Conservation (phyloP, 768 basidiomycete species). For the Coprinopsis cinerea region DNA sequence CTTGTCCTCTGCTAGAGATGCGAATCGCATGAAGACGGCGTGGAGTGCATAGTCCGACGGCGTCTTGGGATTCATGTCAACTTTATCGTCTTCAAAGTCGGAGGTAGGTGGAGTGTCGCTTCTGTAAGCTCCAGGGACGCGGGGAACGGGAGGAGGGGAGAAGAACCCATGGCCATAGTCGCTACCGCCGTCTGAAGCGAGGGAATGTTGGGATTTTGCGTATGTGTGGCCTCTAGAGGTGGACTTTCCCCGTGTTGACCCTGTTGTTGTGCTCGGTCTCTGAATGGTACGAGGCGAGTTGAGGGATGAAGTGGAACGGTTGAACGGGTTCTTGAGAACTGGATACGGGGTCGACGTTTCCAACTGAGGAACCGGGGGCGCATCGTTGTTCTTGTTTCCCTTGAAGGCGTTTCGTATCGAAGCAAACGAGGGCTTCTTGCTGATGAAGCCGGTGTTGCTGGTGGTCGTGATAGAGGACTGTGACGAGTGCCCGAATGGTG, state of each 20-base stretch:
- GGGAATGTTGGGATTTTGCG: slow-evolving; percentile 72
- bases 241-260: not conserved
- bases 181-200: slow-evolving; percentile 69
- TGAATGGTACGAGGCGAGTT: slow-evolving; percentile 27
- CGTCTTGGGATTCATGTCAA: slow-evolving; percentile 67
- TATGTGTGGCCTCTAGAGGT: slow-evolving; percentile 47
- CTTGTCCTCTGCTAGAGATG: slow-evolving; percentile 70
- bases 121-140: slow-evolving; percentile 58
- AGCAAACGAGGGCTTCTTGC: slow-evolving; percentile 81
- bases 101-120: slow-evolving; percentile 46
- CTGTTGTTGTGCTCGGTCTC: too few relatives aligned
- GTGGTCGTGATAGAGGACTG: slow-evolving; percentile 67
- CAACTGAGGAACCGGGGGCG: slow-evolving; percentile 71
- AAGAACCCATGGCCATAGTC: slow-evolving; percentile 55
- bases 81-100: slow-evolving; percentile 63
- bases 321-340: slow-evolving; percentile 75
- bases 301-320: slow-evolving; percentile 74
- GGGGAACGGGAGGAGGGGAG: slow-evolving; percentile 78
- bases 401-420: slow-evolving; percentile 87
- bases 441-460: slow-evolving; percentile 46
- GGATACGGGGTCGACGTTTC: slow-evolving; percentile 60
- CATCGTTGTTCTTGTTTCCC: slow-evolving; percentile 50
- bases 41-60: slow-evolving; percentile 87
- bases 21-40: slow-evolving; percentile 84
- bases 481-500: slow-evolving; percentile 64